phyloP scores from a whole-genome alignment of 2,329 filamentous ascomycete genomes.

The Pseudogymnoascus destructans region DNA sequence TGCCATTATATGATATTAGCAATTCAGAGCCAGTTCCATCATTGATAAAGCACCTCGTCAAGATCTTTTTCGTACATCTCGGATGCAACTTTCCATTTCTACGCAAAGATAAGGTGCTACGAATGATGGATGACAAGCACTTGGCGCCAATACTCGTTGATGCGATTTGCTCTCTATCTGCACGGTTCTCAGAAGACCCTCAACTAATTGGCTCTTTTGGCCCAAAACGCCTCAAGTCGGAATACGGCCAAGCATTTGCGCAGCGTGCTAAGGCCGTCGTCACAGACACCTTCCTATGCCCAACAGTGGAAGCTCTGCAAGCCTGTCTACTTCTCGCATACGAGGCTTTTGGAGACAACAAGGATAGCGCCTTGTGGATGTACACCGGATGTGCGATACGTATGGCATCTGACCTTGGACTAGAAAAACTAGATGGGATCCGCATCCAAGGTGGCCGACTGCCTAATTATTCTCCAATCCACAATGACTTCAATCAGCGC shows the following conservation, averaged over 20 bases:
- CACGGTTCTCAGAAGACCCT: slow-evolving; percentile 59
- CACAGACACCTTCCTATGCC: slow-evolving; percentile 70
- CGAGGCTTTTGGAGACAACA: slow-evolving; percentile 76
- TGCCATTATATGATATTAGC: slow-evolving; percentile 65
- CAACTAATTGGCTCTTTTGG: slow-evolving; percentile 38
- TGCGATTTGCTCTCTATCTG: slow-evolving; percentile 69
- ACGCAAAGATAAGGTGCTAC: slow-evolving; percentile 56
- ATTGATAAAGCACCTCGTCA: slow-evolving; percentile 62
- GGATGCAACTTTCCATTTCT: slow-evolving; percentile 82
- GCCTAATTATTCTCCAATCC: slow-evolving; percentile 10
- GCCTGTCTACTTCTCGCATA: slow-evolving; percentile 75
- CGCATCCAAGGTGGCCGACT: slow-evolving; percentile 34
- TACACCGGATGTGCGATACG: slow-evolving; percentile 79
- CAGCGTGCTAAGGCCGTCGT: slow-evolving; percentile 72
- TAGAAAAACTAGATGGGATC: slow-evolving; percentile 70
- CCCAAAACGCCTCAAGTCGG: slow-evolving; percentile 40
- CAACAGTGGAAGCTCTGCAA: slow-evolving; percentile 71
- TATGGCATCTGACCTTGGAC: slow-evolving; percentile 65
- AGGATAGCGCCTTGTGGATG: slow-evolving; percentile 89
- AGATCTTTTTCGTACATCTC: slow-evolving; percentile 68
- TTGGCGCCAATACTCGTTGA: slow-evolving; percentile 78
- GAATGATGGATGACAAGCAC: slow-evolving; percentile 66
- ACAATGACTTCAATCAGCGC: slow-evolving; percentile 6
- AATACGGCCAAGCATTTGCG: slow-evolving; percentile 66
- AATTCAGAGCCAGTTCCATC: slow-evolving; percentile 59